Base-by-base conservation (phyloP, 768 basidiomycete species). In the Lentinula sp. region DNA sequence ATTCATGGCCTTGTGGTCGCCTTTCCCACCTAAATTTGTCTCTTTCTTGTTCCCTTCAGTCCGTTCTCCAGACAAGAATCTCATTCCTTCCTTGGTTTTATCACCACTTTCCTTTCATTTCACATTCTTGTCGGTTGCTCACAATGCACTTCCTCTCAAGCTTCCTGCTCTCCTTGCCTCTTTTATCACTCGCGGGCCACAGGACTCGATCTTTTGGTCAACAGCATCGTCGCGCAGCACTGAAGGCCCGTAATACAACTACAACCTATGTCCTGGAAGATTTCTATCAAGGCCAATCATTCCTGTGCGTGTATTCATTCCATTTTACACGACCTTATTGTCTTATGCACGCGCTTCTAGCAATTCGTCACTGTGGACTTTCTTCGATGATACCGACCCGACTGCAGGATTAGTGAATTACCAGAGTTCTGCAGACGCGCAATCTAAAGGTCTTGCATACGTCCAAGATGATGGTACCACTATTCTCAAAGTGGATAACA, bases 331-430 rank as follows among this genome's bases (percentile, higher is more conserved):
- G 13, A 13, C 50, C 48, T 32, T 61, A 1, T 21, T 13, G 18
- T 32, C 49, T 7, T 57, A 32, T 21, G 51, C 37, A 39, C 50
- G 40, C 31, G 46, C 31, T 28, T 50, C 21, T 40, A 55, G 34
- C 32, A 28, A 35, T 57, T 66, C 21, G 50, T 90, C 88, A 52
- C 65, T 82, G 48, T 91, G 86, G 85, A 73, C 85, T 35, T 92
- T 88, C 74, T 90, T 83, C 73, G 77, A 77, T 11, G 72, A 64
- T 3, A 13, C 71, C 10, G 91, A 93, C 71, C 91, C 91, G 3
- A 92, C 91, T 0, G 72, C 83, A 64, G 91, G 91, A 16, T 73
- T 73, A 28, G 91, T 93, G 53, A 78, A 83, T 60, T 93, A 84
- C 69, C 74, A 83, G 62, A 72, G 66, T 35, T 69, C 74, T 66